A percentile compares a stretch with the other conserved stretches of the same genome.
phyloP scores from a whole-genome alignment of 139 green algal species.

The Ettlia oleoabundans region DNA sequence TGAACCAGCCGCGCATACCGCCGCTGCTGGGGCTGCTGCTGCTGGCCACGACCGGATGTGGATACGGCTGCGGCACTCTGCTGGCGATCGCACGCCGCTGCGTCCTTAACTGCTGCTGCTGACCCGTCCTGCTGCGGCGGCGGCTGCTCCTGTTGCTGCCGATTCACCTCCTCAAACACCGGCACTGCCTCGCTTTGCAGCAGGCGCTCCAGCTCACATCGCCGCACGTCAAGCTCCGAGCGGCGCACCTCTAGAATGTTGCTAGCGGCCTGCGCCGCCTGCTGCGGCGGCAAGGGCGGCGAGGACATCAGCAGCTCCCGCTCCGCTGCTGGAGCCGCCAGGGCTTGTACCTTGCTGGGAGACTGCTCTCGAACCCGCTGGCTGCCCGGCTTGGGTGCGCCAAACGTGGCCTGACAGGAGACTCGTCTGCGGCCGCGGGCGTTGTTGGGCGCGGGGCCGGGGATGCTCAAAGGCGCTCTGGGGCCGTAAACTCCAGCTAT shows the following conservation, averaged over 20 bases:
- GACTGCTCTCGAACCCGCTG: background rate
- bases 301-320: background rate
- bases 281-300: background rate
- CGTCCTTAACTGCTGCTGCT: background rate
- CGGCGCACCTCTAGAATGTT: constrained; percentile 13
- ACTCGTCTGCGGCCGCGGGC: background rate
- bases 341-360: background rate
- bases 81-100: background rate
- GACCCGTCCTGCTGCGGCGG: too few species aligned
- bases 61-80: background rate
- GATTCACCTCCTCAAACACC: background rate
- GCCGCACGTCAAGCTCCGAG: background rate
- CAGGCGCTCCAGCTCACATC: constrained; percentile 11
- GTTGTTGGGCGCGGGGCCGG: background rate
- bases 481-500: background rate
- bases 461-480: background rate
- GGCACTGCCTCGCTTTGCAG: background rate
- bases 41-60: background rate
- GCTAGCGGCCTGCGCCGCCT: background rate
- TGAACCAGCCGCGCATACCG: background rate
- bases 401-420: constrained; percentile 2
- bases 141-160: background rate
- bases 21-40: constrained; percentile 1
- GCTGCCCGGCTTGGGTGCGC: background rate
- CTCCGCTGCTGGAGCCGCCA: background rate